Conservation (phyloP, 768 basidiomycete genomes). For the Boletus sp. region DNA sequence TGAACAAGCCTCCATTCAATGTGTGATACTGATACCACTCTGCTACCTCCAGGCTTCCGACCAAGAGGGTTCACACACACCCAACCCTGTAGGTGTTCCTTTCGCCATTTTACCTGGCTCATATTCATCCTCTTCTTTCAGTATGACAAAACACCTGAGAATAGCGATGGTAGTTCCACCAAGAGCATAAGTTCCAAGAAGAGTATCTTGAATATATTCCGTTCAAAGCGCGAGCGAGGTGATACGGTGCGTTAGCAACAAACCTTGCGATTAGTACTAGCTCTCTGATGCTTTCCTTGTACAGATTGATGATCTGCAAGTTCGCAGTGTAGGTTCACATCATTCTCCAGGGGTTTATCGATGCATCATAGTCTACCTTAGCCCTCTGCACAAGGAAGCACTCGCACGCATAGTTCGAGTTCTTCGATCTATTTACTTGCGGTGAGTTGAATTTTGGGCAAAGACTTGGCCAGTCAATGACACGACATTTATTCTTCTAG, state of each 20-base stretch:
- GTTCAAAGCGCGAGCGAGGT: background rate
- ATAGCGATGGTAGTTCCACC: background rate
- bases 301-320: background rate
- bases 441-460: background rate
- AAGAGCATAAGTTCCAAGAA: background rate
- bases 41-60: background rate
- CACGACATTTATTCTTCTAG: background rate
- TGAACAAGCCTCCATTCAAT: background rate
- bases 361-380: background rate
- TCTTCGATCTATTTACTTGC: background rate
- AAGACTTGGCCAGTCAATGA: background rate
- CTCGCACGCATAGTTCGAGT: background rate
- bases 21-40: background rate
- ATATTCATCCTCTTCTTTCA: background rate
- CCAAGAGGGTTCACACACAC: background rate
- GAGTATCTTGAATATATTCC: background rate
- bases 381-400: slow-evolving; percentile 1
- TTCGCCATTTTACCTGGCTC: background rate
- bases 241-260: background rate
- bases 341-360: background rate
- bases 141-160: background rate
- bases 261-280: background rate
- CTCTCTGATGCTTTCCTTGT: background rate
- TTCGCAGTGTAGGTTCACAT: slow-evolving; percentile 4
- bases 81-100: background rate